Evolutionary conservation across 1,284 basidiomycete species (phyloP).

Genomic region (Leccinum huronense): DNA sequence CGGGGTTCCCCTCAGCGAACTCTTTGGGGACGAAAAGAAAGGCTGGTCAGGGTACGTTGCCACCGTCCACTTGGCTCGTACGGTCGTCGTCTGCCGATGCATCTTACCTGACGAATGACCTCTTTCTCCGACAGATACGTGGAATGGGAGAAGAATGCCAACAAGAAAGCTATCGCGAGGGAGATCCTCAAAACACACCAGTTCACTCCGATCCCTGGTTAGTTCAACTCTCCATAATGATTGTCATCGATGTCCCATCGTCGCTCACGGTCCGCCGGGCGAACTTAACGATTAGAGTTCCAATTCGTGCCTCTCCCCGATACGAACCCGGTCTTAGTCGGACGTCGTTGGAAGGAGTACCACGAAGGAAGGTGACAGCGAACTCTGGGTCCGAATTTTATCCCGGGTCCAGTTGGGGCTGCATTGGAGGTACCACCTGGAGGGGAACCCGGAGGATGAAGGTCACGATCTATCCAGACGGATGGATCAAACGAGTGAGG

Average conservation of each 20-base stretch:
- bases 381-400: no score
- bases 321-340: constrained; percentile 53
- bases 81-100: neutral
- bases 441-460: no score
- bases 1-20: constrained; percentile 2
- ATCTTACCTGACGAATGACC: neutral
- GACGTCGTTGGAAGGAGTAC: constrained; percentile 53
- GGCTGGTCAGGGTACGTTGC: constrained; percentile 20
- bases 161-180: constrained; percentile 17
- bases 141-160: constrained; percentile 19
- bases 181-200: constrained; percentile 15
- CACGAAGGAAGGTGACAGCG: constrained; percentile 33
- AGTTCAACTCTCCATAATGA: neutral
- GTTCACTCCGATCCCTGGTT: constrained; percentile 14
- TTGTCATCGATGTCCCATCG: neutral
- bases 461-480: no score
- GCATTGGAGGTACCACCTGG: no score
- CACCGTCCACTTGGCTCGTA: neutral
- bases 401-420: no score
- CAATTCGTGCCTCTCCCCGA: constrained; percentile 48
- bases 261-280: neutral
- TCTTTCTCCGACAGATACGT: constrained; percentile 12
- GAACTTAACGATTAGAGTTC: constrained; percentile 35
- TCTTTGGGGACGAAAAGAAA: constrained; percentile 18
- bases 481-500: no score